Evolutionary conservation across 106 monocot species (phyloP), one percentile per base, ranked within the genome.

Genomic region (Acorus gramineus): DNA sequence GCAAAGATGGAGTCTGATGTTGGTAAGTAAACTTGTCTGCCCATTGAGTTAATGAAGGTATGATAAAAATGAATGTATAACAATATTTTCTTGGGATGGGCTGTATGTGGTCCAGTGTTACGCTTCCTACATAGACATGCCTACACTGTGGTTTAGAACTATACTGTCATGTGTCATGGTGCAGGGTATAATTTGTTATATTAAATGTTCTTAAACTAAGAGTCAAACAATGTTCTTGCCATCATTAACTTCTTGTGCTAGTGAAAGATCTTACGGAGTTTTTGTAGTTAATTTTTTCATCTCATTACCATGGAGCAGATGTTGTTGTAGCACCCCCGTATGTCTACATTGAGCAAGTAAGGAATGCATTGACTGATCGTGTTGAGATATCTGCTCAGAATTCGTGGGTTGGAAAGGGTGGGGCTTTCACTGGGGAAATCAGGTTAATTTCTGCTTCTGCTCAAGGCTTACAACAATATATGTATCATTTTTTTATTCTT

Each of bases 351-450:
- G 96, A 96, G 56, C 84, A 91, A 47, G 96, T 96, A 42, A 96
- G 85, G 85, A 83, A 50, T 55, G 78, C 87, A 63, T 73, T 96
- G 69, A 80, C 82, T 71, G 85, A 81, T 65, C 78, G 90, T 57
- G 79, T 96, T 80, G 96, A 96, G 66, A 80, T 96, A 60, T 96
- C 96, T 80, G 84, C 83, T 77, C 96, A 96, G 62, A 96, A 96
- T 82, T 82, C 68, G 55, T 96, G 96, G 96, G 76, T 91, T 28
- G 87, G 90, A 77, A 96, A 96, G 73, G 87, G 90, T 58, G 96
- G 96, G 77, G 96, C 96, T 55, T 96, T 81, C 73, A 96, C 96
- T 7, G 96, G 96, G 69, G 96, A 96, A 55, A 96, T 96, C 69
- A 96, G 96, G 96, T 84, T 44, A 13, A 49, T 3, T 42, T 53